These are phyloP conservation scores for Ophiostoma perfectum DNA, from an alignment of 2,329 filamentous ascomycete species.

Conservation along the genomic window DNA sequence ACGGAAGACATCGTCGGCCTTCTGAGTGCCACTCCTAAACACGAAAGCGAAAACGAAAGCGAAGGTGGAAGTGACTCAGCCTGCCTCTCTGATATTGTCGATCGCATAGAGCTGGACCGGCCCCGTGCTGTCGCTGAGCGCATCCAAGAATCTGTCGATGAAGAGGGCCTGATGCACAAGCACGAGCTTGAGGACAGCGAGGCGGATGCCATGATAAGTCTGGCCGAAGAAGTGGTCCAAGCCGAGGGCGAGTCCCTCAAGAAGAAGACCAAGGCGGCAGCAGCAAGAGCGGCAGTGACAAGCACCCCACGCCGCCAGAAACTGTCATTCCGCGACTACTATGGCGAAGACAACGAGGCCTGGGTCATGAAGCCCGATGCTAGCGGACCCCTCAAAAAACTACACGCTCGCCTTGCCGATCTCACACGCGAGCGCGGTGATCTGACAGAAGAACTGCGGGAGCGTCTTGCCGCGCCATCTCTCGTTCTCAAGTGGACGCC, in stretches of 20 bases:
- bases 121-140: slow-evolving; percentile 63
- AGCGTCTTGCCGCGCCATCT: slow-evolving; percentile 55
- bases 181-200: slow-evolving; percentile 72
- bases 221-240: slow-evolving; percentile 66
- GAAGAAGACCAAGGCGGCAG: slow-evolving; percentile 30
- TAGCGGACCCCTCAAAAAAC: slow-evolving; percentile 56
- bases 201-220: slow-evolving; percentile 61
- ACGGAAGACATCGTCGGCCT: slow-evolving; percentile 60
- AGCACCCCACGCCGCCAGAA: neutral
- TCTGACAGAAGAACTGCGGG: slow-evolving; percentile 58
- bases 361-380: slow-evolving; percentile 66
- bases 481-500: slow-evolving; percentile 82
- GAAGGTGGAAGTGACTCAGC: slow-evolving; percentile 9
- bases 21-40: slow-evolving; percentile 31
- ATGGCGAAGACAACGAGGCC: slow-evolving; percentile 53
- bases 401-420: slow-evolving; percentile 62
- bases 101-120: slow-evolving; percentile 59
- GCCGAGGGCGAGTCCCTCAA: slow-evolving; percentile 48
- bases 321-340: slow-evolving; percentile 49
- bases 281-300: slow-evolving; percentile 6
- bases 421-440: slow-evolving; percentile 55
- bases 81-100: slow-evolving; percentile 41
- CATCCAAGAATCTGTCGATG: slow-evolving; percentile 79
- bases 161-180: slow-evolving; percentile 78
- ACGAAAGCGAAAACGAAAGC: slow-evolving; percentile 20